phyloP scores from a whole-genome alignment of 345 rosid species.

The Geranium brycei region DNA sequence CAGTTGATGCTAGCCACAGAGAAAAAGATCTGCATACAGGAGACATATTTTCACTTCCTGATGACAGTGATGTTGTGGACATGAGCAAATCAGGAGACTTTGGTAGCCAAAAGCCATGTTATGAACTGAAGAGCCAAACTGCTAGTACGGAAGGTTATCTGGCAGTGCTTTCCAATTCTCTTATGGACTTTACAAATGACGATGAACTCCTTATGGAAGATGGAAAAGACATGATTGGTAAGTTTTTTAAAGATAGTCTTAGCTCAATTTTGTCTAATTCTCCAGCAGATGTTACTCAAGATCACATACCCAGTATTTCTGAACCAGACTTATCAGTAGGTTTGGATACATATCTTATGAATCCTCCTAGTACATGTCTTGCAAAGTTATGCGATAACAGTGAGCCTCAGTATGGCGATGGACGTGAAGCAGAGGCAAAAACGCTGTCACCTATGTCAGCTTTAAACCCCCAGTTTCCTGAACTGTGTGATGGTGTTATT shows the following conservation, averaged over 20 bases:
- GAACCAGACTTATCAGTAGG: constrained; percentile 17
- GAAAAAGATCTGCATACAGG: too few species aligned
- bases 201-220: constrained; percentile 44
- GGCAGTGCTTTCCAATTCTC: constrained; percentile 45
- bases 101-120: constrained; percentile 23
- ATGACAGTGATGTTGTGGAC: constrained; percentile 6
- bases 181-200: constrained; percentile 26
- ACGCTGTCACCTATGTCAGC: constrained; percentile 12
- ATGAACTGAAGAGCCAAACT: constrained; percentile 22
- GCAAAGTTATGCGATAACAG: constrained; percentile 8
- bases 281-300: constrained; percentile 24
- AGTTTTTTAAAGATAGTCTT: constrained; percentile 47
- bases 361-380: constrained; percentile 14
- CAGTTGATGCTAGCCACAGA: constrained; percentile 10
- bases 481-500: constrained; percentile 28
- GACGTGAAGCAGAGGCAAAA: constrained; percentile 12
- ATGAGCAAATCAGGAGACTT: constrained; percentile 23
- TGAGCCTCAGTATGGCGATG: constrained; percentile 8
- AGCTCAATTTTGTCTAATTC: constrained; percentile 45
- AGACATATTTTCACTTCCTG: too few species aligned
- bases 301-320: constrained; percentile 6
- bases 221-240: constrained; percentile 44
- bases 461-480: constrained; percentile 31
- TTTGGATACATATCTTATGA: constrained; percentile 14
- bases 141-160: constrained; percentile 34